Evolutionary conservation across 768 basidiomycete genomes (phyloP).

Genomic region (Boletellus ananas): DNA sequence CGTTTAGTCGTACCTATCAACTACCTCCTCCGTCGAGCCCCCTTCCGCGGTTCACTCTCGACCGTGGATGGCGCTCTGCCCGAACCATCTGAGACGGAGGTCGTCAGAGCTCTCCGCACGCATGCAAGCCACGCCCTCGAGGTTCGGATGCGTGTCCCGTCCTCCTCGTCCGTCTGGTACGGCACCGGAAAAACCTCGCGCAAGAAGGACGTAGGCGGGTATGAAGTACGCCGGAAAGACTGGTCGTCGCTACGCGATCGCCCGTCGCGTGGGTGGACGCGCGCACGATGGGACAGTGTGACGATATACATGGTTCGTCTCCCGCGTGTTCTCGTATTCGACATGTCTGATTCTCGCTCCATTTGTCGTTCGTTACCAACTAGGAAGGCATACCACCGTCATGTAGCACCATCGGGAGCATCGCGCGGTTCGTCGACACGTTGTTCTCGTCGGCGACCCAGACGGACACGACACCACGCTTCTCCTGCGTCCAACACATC

Average conservation of each 20-base stretch:
- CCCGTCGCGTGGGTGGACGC: slow-evolving; percentile 25
- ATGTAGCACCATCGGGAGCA: slow-evolving; percentile 48
- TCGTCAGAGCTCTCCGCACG: slow-evolving; percentile 59
- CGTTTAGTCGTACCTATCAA: slow-evolving; percentile 56
- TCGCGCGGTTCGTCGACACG: slow-evolving; percentile 42
- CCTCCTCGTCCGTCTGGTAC: slow-evolving; percentile 37
- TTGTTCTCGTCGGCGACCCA: slow-evolving; percentile 26
- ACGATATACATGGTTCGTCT: slow-evolving; percentile 62
- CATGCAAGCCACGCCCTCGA: slow-evolving; percentile 48
- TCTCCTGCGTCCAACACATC: slow-evolving; percentile 47
- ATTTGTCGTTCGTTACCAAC: neutral
- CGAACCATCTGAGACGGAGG: slow-evolving; percentile 38
- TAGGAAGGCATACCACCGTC: slow-evolving; percentile 70
- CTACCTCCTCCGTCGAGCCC: slow-evolving; percentile 43
- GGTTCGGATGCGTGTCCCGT: slow-evolving; percentile 52
- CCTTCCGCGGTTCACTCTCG: slow-evolving; percentile 21
- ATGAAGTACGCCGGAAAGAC: slow-evolving; percentile 59
- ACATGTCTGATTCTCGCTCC: too few relatives aligned
- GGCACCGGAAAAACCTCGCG: slow-evolving; percentile 27
- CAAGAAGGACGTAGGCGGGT: slow-evolving; percentile 45
- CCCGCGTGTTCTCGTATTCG: neutral
- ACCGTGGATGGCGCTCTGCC: neutral
- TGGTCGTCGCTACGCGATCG: slow-evolving; percentile 30
- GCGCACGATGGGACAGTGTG: slow-evolving; percentile 56
- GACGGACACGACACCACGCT: neutral